Evolutionary conservation across 23 red algal genomes (phyloP), one percentile per base, ranked within the genome.

Genomic region (Cyanidiococcus yangmingshanensis): DNA sequence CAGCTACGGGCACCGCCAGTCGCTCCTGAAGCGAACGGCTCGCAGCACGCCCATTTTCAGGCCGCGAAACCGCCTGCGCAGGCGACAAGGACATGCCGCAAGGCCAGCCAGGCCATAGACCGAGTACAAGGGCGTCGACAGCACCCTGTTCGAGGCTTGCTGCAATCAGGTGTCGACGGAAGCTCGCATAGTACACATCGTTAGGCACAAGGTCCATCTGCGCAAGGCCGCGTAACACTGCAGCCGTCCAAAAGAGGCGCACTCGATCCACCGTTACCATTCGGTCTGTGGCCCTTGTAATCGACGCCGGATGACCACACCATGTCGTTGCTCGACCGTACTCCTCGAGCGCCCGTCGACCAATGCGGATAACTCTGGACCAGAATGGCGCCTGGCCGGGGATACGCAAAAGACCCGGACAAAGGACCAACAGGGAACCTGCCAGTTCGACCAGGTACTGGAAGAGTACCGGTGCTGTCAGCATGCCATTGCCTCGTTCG

Each of bases 121-220:
- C 63, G 12, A 25, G 63, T 71, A 35, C 63, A 25, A 71, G n/a
- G 12, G 63, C 63, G 27, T 32, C 63, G 12, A 71, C 12, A 7
- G 63, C 63, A 71, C 32, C n/a, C n/a, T 35, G 63, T 3, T 12
- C 63, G 63, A 71, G n/a, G 32, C 63, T 71, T 25, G 63, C 63
- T 12, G 63, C 63, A 25, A 71, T 35, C 63, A 71, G 7, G 32
- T 71, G 21, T 25, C 63, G 63, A 12, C 21, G 21, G 32, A 71
- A 71, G 32, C 63, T 71, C 63, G 32, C 63, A 71, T 71, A 71
- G 63, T 71, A 71, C 12, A 2, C 27, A 71, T 71, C 63, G 63
- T 71, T 25, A 35, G 63, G 63, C 63, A 35, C 63, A 17, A 71
- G 32, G 7, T 71, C 63, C 63, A 71, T 71, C 63, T 71, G 63